Evolutionary conservation across 164 flowering plant genomes (phyloP), one percentile per base, ranked within the genome.

Genomic region (Sedum album): DNA sequence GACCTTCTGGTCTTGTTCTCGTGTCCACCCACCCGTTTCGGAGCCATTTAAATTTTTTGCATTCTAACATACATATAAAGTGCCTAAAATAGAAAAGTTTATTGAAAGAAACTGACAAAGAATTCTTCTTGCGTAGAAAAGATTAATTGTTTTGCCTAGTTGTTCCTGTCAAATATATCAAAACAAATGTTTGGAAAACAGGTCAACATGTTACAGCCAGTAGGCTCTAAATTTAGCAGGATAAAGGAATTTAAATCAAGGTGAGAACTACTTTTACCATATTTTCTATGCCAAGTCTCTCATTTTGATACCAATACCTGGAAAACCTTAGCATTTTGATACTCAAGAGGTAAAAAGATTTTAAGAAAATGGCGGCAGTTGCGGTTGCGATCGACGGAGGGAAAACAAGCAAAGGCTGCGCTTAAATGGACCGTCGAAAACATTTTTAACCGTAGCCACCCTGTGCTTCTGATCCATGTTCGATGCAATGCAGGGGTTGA

Each of bases 311-410:
- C 42, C 13, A 14, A 39, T 39, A 39, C 42, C 42, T 1, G 13
- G 15, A 44, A 44, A 44, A 44, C 17, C 3, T 17, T 18, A 13
- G 48, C 48, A 15, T 15, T 44, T 68, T 18, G 55, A 5, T 15
- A 31, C 35, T 23, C 15, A 7, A 31, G 17, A 7, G 3, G 5
- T 7, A 5, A 4, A 77, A 69, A 67, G 73, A 73, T 51, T 30
- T 21, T 31, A 65, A 21, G 28, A 74, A 73, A 38, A 75, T 72
- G 46, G 82, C 80, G 44, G 39, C 78, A 64, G 77, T 84, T 15
- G 90, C 86, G 9, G 81, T 86, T 3, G 88, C 85, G 6, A 72
- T 86, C 13, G 84, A 83, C 76, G 83, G 73, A 36, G 86, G 84
- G 25, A 84, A 81, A 80, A 77, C 77, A 2, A 86, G 88, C 74